Base-by-base conservation (phyloP, 2,329 filamentous ascomycete genomes). In the Mycocentrospora acerina region DNA sequence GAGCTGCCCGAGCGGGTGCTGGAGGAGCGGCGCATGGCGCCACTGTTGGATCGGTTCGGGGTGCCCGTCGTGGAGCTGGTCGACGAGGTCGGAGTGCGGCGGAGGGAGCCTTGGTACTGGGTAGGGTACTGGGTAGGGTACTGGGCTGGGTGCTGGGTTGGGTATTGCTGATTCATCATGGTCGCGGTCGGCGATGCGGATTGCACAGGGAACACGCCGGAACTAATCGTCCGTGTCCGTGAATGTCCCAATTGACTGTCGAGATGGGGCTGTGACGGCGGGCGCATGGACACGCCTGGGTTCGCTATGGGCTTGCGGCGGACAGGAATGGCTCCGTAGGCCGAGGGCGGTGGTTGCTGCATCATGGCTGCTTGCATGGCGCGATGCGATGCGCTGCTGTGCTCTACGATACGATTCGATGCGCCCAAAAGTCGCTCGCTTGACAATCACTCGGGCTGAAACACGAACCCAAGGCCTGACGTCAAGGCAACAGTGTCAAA, bases 1-100 rank as follows among this genome's bases (percentile, higher is more conserved):
- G 72, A 74, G 38, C 73, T 74, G 46, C 78, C 80, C 15, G 88
- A 94, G 56, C 88, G 83, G 35, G 86, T 86, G 3, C 89, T 95
- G 19, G 83, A 88, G 18, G 88, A 94, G 51, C 90, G 82, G 44
- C 86, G 83, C 32, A 66, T 63, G 61, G 73, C 42, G 78, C 80
- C 52, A 71, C 79, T 53, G 76, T 80, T 67, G 52, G 66, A 68
- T 53, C 71, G 69, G 45, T 68, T 66, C 29, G 66, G 51, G 2
- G 62, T 66, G 74, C 81, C 44, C 62, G 69, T 71, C 55, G 78
- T 81, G 13, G 78, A 83, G 33, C 83, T 78, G 49, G 82, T 87
- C n/a, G 83, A 86, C 24, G 81, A 74, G 39, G 86, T 90, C 69
- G 67, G 85, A 70, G 67, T 88, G 72, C 64, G 83, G 63, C 76